phyloP scores from a whole-genome alignment of 768 basidiomycete genomes.

The Russula sp. region DNA sequence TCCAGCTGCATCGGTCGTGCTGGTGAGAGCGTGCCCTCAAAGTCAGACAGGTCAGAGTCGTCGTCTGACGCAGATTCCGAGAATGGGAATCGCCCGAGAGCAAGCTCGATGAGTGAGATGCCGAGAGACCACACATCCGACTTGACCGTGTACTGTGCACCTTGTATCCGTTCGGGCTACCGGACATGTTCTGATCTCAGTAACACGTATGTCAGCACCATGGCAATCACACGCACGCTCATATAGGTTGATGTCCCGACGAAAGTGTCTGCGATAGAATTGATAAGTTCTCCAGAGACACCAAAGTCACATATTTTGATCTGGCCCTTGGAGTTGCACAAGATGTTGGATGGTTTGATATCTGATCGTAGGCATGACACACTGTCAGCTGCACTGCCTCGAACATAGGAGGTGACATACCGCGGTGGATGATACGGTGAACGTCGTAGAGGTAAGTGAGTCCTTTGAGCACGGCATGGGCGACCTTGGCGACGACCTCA shows the following conservation, averaged over 20 bases:
- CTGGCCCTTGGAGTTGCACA: constrained; percentile 88
- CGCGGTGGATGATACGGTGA: constrained; percentile 97
- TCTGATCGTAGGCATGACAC: constrained; percentile 43
- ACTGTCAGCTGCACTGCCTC: background rate
- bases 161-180: constrained; percentile 98
- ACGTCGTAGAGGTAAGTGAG: constrained; percentile 96
- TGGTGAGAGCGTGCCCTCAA: constrained; percentile 76
- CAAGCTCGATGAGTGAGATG: constrained; percentile 94
- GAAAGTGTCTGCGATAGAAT: constrained; percentile 98
- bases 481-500: constrained; percentile 87
- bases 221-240: constrained; percentile 62
- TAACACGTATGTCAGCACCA: constrained; percentile 10
- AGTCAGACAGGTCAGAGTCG: constrained; percentile 69
- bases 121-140: constrained; percentile 99
- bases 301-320: constrained; percentile 99
- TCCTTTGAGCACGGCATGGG: constrained; percentile 91
- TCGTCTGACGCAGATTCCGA: constrained; percentile 64
- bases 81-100: constrained; percentile 95
- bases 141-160: constrained; percentile 96
- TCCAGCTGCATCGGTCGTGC: constrained; percentile 48
- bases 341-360: constrained; percentile 98
- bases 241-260: constrained; percentile 99
- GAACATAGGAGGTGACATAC: constrained; percentile 39
- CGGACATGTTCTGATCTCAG: constrained; percentile 15
- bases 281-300: constrained; percentile 97